A percentile compares a stretch with the other conserved stretches of the same genome.
phyloP scores from a whole-genome alignment of 2,329 filamentous ascomycete species.

The Fusarium nanum region DNA sequence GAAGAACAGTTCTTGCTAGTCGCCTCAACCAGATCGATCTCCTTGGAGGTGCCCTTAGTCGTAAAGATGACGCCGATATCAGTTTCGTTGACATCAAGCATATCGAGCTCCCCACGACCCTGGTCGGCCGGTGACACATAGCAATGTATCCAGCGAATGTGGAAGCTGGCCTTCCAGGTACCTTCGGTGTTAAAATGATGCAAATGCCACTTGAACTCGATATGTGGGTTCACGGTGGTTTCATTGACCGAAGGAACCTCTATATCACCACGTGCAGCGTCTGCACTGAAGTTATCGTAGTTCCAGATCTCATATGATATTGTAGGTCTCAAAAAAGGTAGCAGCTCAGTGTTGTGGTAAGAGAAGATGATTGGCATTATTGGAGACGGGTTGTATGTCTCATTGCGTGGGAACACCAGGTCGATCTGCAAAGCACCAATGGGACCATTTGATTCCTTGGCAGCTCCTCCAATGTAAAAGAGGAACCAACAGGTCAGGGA shows the following conservation, averaged over 20 bases:
- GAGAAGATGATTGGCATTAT: not conserved
- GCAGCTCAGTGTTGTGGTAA: not conserved
- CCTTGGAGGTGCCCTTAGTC: not conserved
- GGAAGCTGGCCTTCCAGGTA: not conserved
- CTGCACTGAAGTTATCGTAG: not conserved
- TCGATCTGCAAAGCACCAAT: not conserved
- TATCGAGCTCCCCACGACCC: not conserved
- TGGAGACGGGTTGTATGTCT: not conserved
- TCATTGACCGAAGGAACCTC: not conserved
- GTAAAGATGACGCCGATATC: not conserved
- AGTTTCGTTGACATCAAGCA: not conserved
- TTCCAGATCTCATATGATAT: not conserved
- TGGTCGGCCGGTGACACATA: not conserved
- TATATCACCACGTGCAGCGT: fast-evolving
- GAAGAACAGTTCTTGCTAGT: not conserved
- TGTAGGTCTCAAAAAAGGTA: not conserved
- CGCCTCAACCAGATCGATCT: not conserved
- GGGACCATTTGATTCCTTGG: not conserved
- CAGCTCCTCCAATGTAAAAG: not conserved
- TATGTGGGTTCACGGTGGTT: not conserved
- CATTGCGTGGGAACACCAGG: not conserved
- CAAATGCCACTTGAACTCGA: not conserved
- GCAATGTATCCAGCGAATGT: not conserved
- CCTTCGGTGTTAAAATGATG: not conserved
- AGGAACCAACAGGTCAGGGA: not conserved